Base-by-base conservation (phyloP, 2,329 filamentous ascomycete genomes). In the Thelonectria olida region DNA sequence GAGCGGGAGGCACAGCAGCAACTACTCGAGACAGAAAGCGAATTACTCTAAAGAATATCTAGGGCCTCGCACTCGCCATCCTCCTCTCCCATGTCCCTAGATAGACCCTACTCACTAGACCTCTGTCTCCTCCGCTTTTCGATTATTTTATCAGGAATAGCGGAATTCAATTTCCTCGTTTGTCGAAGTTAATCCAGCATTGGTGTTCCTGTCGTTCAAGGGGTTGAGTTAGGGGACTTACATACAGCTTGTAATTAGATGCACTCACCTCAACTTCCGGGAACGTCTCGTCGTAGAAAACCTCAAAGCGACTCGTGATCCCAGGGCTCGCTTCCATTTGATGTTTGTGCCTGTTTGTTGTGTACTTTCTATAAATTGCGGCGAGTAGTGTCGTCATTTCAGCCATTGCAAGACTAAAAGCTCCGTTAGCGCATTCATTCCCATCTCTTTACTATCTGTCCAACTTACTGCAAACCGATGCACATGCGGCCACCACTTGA, bases 401-500 rank as follows among this genome's bases (percentile, higher is more conserved):
- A 0, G 62, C 66, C 68, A 70, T 69, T 0, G 68, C 68, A 19
- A 70, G 56, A 28, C 66, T 69, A 0, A 6, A 1, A 15, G 4
- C 10, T 13, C 4, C 13, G 13, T 28, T n/a, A 36, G n/a, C 8
- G 7, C 17, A 34, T 5, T 9, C 31, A 22, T 5, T n/a, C n/a
- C n/a, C 22, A 39, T 19, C 31, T n/a, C 19, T 4, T 38, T 41
- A 3, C 5, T 15, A 3, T n/a, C 17, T 23, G 22, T 19, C 1
- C 5, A 19, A 64, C 68, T 67, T 58, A 70, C 68, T 70, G 68
- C 58, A 70, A 59, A n/a, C 68, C 68, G 27, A 70, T 65, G 1
- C 68, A 70, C 68, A 70, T 70, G 2, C 68, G 45, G 0, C 68
- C 68, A 2, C 68, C 68, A 12, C 68, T 71, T 0, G 68, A 70